Base-by-base conservation (phyloP, 495 filamentous ascomycete genomes). In the Elaphomyces granulatus region DNA sequence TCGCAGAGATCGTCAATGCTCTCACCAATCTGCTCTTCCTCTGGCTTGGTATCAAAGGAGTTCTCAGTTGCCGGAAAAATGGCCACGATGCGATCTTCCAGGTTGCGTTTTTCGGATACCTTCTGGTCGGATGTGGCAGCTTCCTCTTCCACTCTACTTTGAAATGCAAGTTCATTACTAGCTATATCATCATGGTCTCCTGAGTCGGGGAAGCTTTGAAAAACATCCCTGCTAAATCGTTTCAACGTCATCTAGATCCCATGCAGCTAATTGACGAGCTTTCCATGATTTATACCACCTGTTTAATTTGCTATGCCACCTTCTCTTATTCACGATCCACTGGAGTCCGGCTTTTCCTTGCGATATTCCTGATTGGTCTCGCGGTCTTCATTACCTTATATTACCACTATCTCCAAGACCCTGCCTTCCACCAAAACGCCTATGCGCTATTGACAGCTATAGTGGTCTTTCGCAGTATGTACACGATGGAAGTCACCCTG, bases 231-330 rank as follows among this genome's bases (percentile, higher is more conserved):
- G 1, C 40, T 16, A 21, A 41, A 10, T 42, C 21, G 19, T 52
- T 60, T 41, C 15, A 34, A 53, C 54, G 31, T 37, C 17, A 26
- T 38, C 40, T 55, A 94, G 87, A 98, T 60, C 85, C 87, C 1
- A 94, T 94, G 90, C 90, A 98, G 54, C 75, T 96, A 12, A 81
- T 95, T 23, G 90, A 98, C 51, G 90, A 98, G 60, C 71, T 95
- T 6, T 83, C 80, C 44, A 96, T 96, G 90, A 94, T 98, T 20
- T 96, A 98, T 55, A 94, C 88, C 1, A 92, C 88, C 6, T 92
- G 81, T 47, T 59, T 94, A n/a, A 92, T 94, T 80, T 78, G 68
- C 56, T 93, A 80, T 56, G 85, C 84, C 10, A 82, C 83, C 15
- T 90, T 94, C 56, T 77, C 81, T 8, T 81, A 88, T 59, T 73